Base-by-base conservation (phyloP, 371 early-diverging fungal genomes). In the Circinella minor region DNA sequence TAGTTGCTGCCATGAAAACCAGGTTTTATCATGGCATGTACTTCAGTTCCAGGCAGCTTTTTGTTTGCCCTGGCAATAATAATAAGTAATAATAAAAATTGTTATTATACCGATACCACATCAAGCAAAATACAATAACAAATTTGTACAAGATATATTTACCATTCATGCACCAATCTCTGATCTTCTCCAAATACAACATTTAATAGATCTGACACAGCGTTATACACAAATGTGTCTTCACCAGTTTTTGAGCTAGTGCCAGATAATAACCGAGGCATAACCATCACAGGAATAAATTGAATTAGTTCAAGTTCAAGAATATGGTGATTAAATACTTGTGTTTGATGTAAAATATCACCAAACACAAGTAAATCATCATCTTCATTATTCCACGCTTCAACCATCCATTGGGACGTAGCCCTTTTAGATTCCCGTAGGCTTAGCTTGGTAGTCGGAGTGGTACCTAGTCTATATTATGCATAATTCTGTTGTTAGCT, bases 151-250 rank as follows among this genome's bases (percentile, higher is more conserved):
- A 36, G 36, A 61, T 61, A 61, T 61, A 36, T 18, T 61, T 55
- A 55, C 55, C 55, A 55, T 55, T 55, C 55, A 20, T 55, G 55
- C n/a, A 1, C 1, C 55, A 55, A 20, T 3, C n/a, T 55, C 20
- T 55, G 55, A 55, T 55, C 55, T 4, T 55, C 55, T n/a, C 55
- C 55, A 18, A 55, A 55, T n/a, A 55, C 55, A 2, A 55, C 55
- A n/a, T 55, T 1, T 3, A 55, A n/a, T n/a, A 55, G 1, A 55
- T 55, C 55, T 2, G 55, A n/a, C 18, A 55, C 55, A 4, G 55
- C 18, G 20, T 55, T 55, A 55, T 55, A 3, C 1, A 55, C 55
- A 61, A 61, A 61, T 34, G 61, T 61, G 61, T 61, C 61, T 36
- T 61, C 61, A 14, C 3, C 61, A 34, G 10, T 61, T 9, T 61